Evolutionary conservation across 495 filamentous ascomycete species (phyloP).

Genomic region (Tuber aestivum): DNA sequence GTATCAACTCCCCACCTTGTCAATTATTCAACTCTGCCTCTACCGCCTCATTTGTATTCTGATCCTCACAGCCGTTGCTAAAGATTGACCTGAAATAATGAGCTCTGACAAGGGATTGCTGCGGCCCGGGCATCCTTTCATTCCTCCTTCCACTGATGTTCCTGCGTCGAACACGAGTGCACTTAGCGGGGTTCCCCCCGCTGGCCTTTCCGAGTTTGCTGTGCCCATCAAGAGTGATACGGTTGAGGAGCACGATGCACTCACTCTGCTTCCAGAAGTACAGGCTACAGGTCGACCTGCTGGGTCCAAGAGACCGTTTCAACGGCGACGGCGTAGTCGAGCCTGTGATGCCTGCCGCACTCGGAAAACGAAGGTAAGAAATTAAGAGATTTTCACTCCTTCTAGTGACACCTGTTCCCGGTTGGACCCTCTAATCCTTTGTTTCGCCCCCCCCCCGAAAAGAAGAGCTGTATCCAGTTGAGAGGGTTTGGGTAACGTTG

Average conservation of each 20-base stretch:
- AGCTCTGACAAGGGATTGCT: constrained; percentile 2
- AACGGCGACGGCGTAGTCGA: constrained; percentile 40
- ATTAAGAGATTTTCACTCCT: not conserved
- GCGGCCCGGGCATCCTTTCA: not conserved
- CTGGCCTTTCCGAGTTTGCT: not conserved
- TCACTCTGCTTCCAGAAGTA: constrained; percentile 36
- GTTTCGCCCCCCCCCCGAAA: not conserved
- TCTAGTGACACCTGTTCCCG: not conserved
- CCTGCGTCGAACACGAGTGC: not conserved
- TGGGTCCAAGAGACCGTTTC: constrained; percentile 39
- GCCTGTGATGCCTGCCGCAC: constrained; percentile 42
- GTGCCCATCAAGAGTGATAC: not conserved
- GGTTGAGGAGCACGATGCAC: constrained; percentile 15
- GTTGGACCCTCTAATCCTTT: constrained; percentile 4
- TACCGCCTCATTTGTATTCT: not conserved
- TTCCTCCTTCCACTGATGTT: not conserved
- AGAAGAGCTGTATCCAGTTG: not conserved
- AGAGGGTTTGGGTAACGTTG: not conserved
- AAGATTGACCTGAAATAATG: not conserved
- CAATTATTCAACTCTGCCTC: not conserved
- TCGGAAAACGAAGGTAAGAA: constrained; percentile 40
- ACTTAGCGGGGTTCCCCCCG: not conserved
- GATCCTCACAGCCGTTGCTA: not conserved
- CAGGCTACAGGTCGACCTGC: constrained; percentile 33
- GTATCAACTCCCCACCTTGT: not conserved